Evolutionary conservation across 805 yeast genomes (phyloP).

Genomic region (Myxozyma sirexii): DNA sequence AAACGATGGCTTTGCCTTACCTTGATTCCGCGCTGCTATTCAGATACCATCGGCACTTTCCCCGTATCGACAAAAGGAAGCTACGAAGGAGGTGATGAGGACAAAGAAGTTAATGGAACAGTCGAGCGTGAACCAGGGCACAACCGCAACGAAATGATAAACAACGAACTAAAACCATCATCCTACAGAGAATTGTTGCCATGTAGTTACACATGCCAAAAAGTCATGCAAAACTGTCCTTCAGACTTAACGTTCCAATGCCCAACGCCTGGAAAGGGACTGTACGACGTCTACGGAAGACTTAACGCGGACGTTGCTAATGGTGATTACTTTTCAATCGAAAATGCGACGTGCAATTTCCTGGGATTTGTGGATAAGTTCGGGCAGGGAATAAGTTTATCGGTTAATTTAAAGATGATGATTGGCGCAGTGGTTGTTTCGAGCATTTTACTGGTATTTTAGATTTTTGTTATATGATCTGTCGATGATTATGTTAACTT

Average conservation of each 20-base stretch:
- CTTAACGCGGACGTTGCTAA: conserved; percentile 8
- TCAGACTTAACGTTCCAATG: conserved; percentile 73
- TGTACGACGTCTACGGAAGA: conserved; percentile 31
- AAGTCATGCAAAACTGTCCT: conserved; percentile 83
- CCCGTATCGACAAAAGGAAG: conserved; percentile 39
- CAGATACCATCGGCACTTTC: conserved; percentile 37
- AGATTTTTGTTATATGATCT: background rate
- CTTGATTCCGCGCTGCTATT: conserved; percentile 82
- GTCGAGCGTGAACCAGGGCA: conserved; percentile 1
- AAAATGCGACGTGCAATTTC: conserved; percentile 20
- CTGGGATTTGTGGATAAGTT: conserved; percentile 18
- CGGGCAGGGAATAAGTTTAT: background rate
- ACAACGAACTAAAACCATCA: conserved; percentile 57
- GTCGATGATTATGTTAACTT: no score
- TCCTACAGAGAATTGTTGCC: conserved; percentile 82
- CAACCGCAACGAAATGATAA: conserved; percentile 62
- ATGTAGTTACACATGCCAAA: conserved; percentile 77
- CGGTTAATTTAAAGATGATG: background rate
- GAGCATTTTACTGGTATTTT: background rate
- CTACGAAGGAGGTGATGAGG: conserved; percentile 50
- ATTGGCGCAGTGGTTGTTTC: background rate
- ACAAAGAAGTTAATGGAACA: conserved; percentile 23
- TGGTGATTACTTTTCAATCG: conserved; percentile 4
- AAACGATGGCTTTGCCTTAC: conserved; percentile 89
- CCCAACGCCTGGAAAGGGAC: conserved; percentile 50